Evolutionary conservation across 1,284 basidiomycete genomes (phyloP), one percentile per base, ranked within the genome.

Genomic region (Cerioporus squamosus): DNA sequence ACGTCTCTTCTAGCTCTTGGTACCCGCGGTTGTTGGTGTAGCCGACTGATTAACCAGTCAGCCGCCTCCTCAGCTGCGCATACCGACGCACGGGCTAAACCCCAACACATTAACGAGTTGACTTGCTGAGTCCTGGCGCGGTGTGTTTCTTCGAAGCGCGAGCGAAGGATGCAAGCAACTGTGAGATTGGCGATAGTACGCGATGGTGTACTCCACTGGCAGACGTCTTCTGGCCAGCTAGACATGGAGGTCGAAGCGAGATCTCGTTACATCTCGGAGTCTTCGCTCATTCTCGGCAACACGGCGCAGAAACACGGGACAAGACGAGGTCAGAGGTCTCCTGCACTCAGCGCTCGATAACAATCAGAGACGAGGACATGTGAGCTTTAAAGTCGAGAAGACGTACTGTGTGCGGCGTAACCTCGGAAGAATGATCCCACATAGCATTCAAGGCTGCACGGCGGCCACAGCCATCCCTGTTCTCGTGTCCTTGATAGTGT

Each of bases 31-130:
- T 31, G 23, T 33, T 42, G 49, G 57, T 44, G 26, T 43, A 42
- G 44, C 59, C 59, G 59, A 60, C 26, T 55, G 58, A 52, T 60
- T 50, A 44, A 23, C 17, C 26, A 24, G 42, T 57, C 55, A 53
- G 17, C 31, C 26, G 51, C 42, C 5, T n/a, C 4, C 1, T 24
- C 39, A 14, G 29, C 42, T 22, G 49, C 46, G 14, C 36, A 50
- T 36, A 24, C 29, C 33, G 50, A 36, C 33, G 9, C 33, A 36
- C 10, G 33, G 33, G 38, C 17, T 17, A 17, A 17, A 29, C 29
- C 14, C 5, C 26, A 9, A 29, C 26, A 9, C 26, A 29, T 29
- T 29, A 5, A 29, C 26, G 9, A 3, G 5, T 29, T 29, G 26
- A 29, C 5, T 9, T 29, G 26, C 5, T 29, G 26, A 29, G 1